These are phyloP conservation scores for Xylariaceae sp. DNA, from an alignment of 2,329 filamentous ascomycete species.

Conservation along the genomic window DNA sequence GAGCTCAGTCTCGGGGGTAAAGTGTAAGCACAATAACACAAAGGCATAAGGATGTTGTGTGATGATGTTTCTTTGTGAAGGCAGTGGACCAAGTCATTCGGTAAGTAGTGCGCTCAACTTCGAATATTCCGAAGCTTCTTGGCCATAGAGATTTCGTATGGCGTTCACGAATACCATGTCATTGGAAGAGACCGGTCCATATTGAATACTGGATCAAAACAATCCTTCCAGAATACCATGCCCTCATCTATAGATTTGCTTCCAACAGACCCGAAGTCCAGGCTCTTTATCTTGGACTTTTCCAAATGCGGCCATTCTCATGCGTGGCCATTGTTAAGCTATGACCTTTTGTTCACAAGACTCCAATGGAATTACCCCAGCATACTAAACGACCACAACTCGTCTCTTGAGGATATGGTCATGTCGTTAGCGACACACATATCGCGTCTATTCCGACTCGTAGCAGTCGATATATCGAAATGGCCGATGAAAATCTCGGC, in stretches of 20 bases:
- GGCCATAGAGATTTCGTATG: too few species aligned
- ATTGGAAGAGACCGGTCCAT: too few species aligned
- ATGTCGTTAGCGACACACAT: not conserved
- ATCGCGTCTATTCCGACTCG: not conserved
- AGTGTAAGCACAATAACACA: not conserved
- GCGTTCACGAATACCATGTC: too few species aligned
- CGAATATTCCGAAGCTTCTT: not conserved
- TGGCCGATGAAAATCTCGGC: constrained; percentile 4
- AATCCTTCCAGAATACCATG: not conserved
- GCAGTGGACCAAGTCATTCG: not conserved
- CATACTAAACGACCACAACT: not conserved
- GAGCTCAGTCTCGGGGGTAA: too few species aligned
- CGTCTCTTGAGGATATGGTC: not conserved
- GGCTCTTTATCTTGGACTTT: constrained; percentile 5
- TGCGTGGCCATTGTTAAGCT: constrained; percentile 4
- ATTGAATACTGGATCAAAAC: not conserved
- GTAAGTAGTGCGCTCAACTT: not conserved
- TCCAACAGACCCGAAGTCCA: not conserved
- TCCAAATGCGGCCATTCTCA: constrained; percentile 11
- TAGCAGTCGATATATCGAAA: not conserved
- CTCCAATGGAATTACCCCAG: not conserved
- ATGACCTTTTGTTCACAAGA: not conserved
- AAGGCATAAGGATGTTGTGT: not conserved
- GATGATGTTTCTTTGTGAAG: not conserved
- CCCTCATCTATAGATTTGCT: not conserved